Percentiles rank a stretch among this genome's conserved stretches.
phyloP scores from a whole-genome alignment of 805 yeast genomes.

The Teunomyces gatunensis region DNA sequence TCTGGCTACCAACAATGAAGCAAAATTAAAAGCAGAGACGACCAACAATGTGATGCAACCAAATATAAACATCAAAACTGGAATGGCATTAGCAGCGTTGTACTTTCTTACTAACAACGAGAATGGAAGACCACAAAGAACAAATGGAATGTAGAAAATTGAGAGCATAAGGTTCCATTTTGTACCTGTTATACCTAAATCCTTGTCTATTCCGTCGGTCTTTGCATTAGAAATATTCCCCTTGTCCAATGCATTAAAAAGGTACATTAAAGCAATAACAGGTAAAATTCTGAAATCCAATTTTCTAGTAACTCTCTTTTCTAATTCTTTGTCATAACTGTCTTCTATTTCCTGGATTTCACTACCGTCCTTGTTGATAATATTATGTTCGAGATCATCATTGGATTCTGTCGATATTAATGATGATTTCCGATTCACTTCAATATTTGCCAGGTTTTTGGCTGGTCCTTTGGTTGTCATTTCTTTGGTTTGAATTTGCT shows the following conservation, averaged over 20 bases:
- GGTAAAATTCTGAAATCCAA: slow-evolving; percentile 46
- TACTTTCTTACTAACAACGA: slow-evolving; percentile 39
- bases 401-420: slow-evolving; percentile 5
- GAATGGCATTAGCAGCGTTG: slow-evolving; percentile 45
- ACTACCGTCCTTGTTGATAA: background rate
- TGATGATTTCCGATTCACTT: slow-evolving; percentile 6
- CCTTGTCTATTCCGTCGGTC: slow-evolving; percentile 43
- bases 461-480: slow-evolving; percentile 5
- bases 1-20: slow-evolving; percentile 24
- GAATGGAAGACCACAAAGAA: slow-evolving; percentile 44
- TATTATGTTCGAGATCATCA: background rate
- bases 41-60: slow-evolving; percentile 40
- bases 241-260: slow-evolving; percentile 48
- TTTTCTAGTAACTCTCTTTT: slow-evolving; percentile 35
- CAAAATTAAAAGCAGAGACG: slow-evolving; percentile 40
- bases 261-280: slow-evolving; percentile 43
- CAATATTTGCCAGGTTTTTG: slow-evolving; percentile 5
- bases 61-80: slow-evolving; percentile 43
- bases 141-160: slow-evolving; percentile 46
- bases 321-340: slow-evolving; percentile 19
- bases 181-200: slow-evolving; percentile 39
- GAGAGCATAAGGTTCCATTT: slow-evolving; percentile 47
- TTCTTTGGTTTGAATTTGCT: background rate
- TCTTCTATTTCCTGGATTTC: slow-evolving; percentile 7
- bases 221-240: slow-evolving; percentile 51